These are phyloP conservation scores for Gymnopilus dilepis DNA, from an alignment of 768 basidiomycete genomes.

Conservation along the genomic window DNA sequence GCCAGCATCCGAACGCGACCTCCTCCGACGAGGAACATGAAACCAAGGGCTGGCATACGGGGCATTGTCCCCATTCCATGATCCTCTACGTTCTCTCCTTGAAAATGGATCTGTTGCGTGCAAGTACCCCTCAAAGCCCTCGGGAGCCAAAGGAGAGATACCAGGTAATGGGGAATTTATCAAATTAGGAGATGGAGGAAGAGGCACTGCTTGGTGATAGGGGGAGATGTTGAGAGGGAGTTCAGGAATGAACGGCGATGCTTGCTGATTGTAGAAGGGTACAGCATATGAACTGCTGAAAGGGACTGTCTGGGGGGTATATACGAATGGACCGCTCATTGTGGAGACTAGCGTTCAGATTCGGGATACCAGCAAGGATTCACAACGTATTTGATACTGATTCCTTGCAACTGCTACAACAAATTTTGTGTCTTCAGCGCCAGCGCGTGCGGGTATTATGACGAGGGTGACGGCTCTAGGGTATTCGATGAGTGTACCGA, in stretches of 20 bases:
- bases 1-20: constrained; percentile 22
- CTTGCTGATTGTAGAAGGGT: constrained; percentile 31
- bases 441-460: too few relatives aligned
- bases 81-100: constrained; percentile 41
- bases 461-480: too few relatives aligned
- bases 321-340: constrained; percentile 46
- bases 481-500: too few relatives aligned
- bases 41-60: constrained; percentile 16
- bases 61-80: constrained; percentile 43
- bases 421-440: too few relatives aligned
- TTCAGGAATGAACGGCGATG: constrained; percentile 52
- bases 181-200: constrained; percentile 28
- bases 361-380: not conserved
- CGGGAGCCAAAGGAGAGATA: constrained; percentile 31
- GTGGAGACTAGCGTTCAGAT: constrained; percentile 4
- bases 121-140: constrained; percentile 24
- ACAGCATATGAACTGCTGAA: constrained; percentile 35
- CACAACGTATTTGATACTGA: too few relatives aligned
- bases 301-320: constrained; percentile 45
- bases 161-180: constrained; percentile 17
- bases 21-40: constrained; percentile 14
- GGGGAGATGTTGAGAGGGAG: constrained; percentile 43
- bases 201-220: constrained; percentile 18
- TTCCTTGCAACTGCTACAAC: too few relatives aligned
- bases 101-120: constrained; percentile 23